phyloP scores from a whole-genome alignment of 306 rosid species.

The Lablab purpureus region DNA sequence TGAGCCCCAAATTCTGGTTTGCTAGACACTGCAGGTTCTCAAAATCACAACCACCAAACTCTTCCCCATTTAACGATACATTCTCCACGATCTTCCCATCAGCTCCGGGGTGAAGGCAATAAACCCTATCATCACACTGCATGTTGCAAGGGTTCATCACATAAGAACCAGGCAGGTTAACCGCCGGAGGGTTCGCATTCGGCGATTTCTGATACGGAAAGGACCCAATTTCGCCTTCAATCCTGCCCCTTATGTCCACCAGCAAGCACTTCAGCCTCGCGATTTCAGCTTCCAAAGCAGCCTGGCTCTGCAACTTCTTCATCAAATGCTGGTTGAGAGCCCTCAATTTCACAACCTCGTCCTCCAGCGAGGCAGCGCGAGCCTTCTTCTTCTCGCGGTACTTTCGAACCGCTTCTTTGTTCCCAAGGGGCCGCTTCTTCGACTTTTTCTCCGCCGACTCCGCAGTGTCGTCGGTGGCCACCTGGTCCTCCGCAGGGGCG shows the following conservation, averaged over 20 bases:
- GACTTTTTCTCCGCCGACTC: slow-evolving; percentile 81
- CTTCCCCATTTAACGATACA: slow-evolving; percentile 56
- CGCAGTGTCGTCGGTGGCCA: slow-evolving; percentile 76
- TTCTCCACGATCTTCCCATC: slow-evolving; percentile 68
- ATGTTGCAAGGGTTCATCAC: slow-evolving; percentile 85
- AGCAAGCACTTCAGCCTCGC: slow-evolving; percentile 94
- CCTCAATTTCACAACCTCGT: slow-evolving; percentile 83
- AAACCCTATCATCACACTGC: slow-evolving; percentile 81
- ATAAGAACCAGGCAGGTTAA: slow-evolving; percentile 58
- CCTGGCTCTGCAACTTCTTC: slow-evolving; percentile 88
- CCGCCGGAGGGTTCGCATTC: slow-evolving; percentile 49
- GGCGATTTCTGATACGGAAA: slow-evolving; percentile 86
- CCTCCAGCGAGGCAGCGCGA: slow-evolving; percentile 86
- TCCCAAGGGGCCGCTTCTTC: slow-evolving; percentile 79
- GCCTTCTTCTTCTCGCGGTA: slow-evolving; percentile 98
- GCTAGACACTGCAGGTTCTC: slow-evolving; percentile 79
- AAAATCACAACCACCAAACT: slow-evolving; percentile 75
- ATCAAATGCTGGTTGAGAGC: slow-evolving; percentile 82
- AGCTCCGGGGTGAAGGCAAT: slow-evolving; percentile 70
- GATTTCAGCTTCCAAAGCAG: slow-evolving; percentile 90
- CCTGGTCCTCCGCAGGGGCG: slow-evolving; percentile 68
- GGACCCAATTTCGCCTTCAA: slow-evolving; percentile 94
- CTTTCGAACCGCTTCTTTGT: slow-evolving; percentile 91
- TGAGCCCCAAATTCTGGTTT: slow-evolving; percentile 65
- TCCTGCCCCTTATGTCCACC: slow-evolving; percentile 97